phyloP scores from a whole-genome alignment of 345 rosid species.

The Linum lewisii region DNA sequence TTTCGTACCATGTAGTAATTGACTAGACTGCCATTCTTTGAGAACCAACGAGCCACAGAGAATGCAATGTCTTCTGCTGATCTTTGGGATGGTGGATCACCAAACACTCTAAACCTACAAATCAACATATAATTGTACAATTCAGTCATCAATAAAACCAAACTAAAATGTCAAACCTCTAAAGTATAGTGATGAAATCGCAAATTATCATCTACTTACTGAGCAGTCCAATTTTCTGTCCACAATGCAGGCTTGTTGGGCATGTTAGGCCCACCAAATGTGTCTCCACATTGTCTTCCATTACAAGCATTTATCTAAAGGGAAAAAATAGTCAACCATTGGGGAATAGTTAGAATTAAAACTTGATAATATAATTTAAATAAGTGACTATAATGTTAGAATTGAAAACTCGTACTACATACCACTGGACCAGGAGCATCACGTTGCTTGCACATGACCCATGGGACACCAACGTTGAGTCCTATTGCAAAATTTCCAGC shows the following conservation, averaged over 20 bases:
- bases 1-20: slow-evolving; percentile 86
- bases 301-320: slow-evolving; percentile 88
- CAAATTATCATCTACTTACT: slow-evolving; percentile 33
- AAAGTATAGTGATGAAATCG: no score
- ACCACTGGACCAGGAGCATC: slow-evolving; percentile 85
- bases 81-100: slow-evolving; percentile 77
- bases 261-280: slow-evolving; percentile 83
- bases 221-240: slow-evolving; percentile 99
- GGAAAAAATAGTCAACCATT: not conserved
- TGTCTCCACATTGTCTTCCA: slow-evolving; percentile 96
- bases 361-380: no score
- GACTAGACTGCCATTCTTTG: slow-evolving; percentile 68
- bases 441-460: slow-evolving; percentile 89
- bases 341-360: no score
- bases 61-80: slow-evolving; percentile 76
- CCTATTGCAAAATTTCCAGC: slow-evolving; percentile 50
- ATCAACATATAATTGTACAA: not conserved
- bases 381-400: no score
- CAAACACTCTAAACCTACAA: slow-evolving; percentile 55
- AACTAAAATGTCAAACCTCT: no score
- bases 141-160: not conserved
- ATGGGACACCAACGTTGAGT: slow-evolving; percentile 61
- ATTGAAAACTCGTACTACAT: no score
- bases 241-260: slow-evolving; percentile 71
- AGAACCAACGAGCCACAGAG: slow-evolving; percentile 70